Evolutionary conservation across 371 early-diverging fungal species (phyloP), one percentile per base, ranked within the genome.

Genomic region (Mucor sp.): DNA sequence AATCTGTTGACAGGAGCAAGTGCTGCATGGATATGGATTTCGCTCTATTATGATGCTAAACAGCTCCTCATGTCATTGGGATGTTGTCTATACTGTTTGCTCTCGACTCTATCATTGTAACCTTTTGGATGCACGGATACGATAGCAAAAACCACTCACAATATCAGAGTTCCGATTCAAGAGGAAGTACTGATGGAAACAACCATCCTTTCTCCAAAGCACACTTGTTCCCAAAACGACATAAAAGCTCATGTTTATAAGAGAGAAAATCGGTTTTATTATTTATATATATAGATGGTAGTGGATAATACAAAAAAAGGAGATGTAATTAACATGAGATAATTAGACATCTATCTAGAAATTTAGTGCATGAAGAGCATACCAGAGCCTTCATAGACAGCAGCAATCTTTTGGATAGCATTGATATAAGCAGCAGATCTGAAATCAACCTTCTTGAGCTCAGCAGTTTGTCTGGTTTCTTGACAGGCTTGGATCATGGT

Each of bases 131-230:
- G 6, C 30, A 30, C 30, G 30, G 30, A 30, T 30, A 30, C 30
- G 28, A 95, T 95, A 59, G 97, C 86, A 71, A 88, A 41, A 97
- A 72, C 94, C 91, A 86, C 97, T 94, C 69, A 96, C 90, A 67
- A 95, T 91, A 60, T 96, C 91, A 72, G 93, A 83, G 97, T 96
- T 76, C 87, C n/a, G n/a, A n/a, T n/a, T n/a, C n/a, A n/a, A n/a
- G n/a, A n/a, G n/a, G n/a, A n/a, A n/a, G n/a, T n/a, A n/a, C n/a
- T n/a, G n/a, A n/a, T n/a, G n/a, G n/a, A n/a, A n/a, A n/a, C n/a
- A n/a, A n/a, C n/a, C n/a, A 12, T 37, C 3, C 37, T 12, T 1
- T 37, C 14, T 37, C 37, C 33, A 8, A 37, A 37, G 37, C 37
- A 1, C 14, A 37, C 1, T 14, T 37, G 4, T 14, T 4, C 14